Conservation (phyloP, 2,329 filamentous ascomycete genomes). For the Apiospora aurea region DNA sequence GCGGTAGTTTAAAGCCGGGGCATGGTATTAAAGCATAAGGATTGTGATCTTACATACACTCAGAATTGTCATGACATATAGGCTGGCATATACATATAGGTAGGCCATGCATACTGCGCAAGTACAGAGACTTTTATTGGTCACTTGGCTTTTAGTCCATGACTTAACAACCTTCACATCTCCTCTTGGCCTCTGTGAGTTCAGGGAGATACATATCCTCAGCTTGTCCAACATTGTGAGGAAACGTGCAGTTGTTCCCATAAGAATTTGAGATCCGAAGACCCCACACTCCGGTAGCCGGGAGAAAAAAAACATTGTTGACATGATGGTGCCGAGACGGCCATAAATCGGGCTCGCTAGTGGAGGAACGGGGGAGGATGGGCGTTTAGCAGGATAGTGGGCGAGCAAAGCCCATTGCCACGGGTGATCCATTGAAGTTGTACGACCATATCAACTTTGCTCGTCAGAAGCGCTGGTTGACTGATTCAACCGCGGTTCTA, state of each 20-base stretch:
- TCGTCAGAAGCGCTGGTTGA: not conserved
- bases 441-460: not conserved
- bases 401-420: not conserved
- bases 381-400: not conserved
- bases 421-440: not conserved
- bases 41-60: not conserved
- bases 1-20: not conserved
- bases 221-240: not conserved
- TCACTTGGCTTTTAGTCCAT: not conserved
- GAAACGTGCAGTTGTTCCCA: not conserved
- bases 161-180: not conserved
- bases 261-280: not conserved
- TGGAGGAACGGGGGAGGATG: not conserved
- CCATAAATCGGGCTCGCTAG: not conserved
- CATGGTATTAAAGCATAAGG: conserved; percentile 1
- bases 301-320: not conserved
- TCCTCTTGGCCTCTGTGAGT: not conserved
- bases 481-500: not conserved
- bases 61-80: not conserved
- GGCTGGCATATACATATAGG: not conserved
- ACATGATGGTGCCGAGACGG: not conserved
- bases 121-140: not conserved
- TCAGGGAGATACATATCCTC: not conserved
- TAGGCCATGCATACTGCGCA: not conserved
- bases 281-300: conserved; percentile 1